These are phyloP conservation scores for Diaporthe amygdali DNA, from an alignment of 2,329 filamentous ascomycete species.

Conservation along the genomic window DNA sequence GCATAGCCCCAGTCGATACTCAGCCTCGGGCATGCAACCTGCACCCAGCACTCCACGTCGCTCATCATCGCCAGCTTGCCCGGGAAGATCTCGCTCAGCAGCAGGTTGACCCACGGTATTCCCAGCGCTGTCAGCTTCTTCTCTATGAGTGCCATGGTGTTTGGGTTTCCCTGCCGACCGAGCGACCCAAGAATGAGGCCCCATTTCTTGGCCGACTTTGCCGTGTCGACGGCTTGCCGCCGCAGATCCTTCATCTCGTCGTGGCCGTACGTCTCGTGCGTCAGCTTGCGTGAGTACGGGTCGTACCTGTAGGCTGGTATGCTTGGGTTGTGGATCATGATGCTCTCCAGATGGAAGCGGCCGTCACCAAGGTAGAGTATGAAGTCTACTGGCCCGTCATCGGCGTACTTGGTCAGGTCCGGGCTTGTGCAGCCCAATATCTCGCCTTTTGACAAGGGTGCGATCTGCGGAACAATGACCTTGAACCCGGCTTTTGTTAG, in stretches of 20 bases:
- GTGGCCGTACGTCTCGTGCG: constrained; percentile 90
- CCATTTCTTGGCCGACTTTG: constrained; percentile 84
- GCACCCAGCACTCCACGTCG: constrained; percentile 97
- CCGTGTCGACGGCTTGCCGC: constrained; percentile 75
- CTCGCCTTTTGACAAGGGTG: constrained; percentile 91
- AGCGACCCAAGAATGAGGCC: constrained; percentile 92
- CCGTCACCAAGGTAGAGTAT: constrained; percentile 92
- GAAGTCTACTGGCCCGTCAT: constrained; percentile 63
- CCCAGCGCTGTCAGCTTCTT: constrained; percentile 71
- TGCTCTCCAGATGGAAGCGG: constrained; percentile 94
- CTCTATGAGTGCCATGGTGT: constrained; percentile 89
- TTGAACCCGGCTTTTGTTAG: constrained; percentile 86
- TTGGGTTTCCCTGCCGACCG: constrained; percentile 92
- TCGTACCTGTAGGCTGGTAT: constrained; percentile 96
- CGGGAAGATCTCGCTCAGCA: constrained; percentile 95
- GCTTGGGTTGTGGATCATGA: constrained; percentile 97
- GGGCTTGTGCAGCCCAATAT: constrained; percentile 98
- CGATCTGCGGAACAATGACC: constrained; percentile 88
- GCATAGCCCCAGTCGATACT: constrained; percentile 99
- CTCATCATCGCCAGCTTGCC: constrained; percentile 92
- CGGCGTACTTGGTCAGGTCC: constrained; percentile 35
- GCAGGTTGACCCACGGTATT: constrained; percentile 82
- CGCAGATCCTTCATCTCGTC: constrained; percentile 87
- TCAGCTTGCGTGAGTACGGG: constrained; percentile 90
- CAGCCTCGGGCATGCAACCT: constrained; percentile 93